These are phyloP conservation scores for Lichenothelia convexa DNA, from an alignment of 495 filamentous ascomycete genomes.

Conservation along the genomic window DNA sequence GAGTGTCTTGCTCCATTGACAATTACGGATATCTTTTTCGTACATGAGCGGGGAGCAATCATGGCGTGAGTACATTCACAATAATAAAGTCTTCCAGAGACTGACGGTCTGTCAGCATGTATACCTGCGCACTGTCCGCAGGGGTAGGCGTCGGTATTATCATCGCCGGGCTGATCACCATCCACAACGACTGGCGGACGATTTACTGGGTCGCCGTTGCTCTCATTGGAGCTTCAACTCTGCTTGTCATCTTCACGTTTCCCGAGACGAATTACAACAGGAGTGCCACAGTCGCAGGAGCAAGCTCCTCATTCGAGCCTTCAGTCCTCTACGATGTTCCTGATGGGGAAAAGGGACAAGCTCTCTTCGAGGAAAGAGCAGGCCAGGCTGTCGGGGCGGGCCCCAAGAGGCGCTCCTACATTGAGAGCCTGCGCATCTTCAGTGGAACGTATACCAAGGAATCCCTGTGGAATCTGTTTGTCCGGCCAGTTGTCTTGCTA, in stretches of 20 bases:
- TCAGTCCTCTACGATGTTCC: constrained; percentile 3
- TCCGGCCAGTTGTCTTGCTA: constrained; percentile 30
- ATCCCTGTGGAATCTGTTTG: constrained; percentile 26
- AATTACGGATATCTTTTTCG: constrained; percentile 38
- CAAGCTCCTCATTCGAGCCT: neutral
- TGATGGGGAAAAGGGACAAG: neutral
- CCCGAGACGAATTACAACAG: constrained; percentile 32
- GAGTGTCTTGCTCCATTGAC: constrained; percentile 35
- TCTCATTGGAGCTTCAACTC: constrained; percentile 24
- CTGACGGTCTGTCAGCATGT: constrained; percentile 14
- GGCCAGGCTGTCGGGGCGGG: constrained; percentile 20
- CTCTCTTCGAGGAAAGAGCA: constrained; percentile 7
- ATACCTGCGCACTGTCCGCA: constrained; percentile 28
- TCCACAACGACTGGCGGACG: constrained; percentile 27
- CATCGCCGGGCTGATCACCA: constrained; percentile 32
- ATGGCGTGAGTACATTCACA: constrained; percentile 11
- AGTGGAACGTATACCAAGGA: constrained; percentile 26
- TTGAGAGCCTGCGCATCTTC: constrained; percentile 15
- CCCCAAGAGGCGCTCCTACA: constrained; percentile 20
- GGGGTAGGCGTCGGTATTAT: constrained; percentile 30
- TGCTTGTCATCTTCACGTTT: constrained; percentile 32
- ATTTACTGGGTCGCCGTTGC: constrained; percentile 33
- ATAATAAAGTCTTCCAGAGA: neutral
- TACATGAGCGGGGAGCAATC: constrained; percentile 36
- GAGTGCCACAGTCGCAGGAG: constrained; percentile 1